Evolutionary conservation across 1,284 basidiomycete genomes (phyloP).

Genomic region (Acaromyces ingoldii): DNA sequence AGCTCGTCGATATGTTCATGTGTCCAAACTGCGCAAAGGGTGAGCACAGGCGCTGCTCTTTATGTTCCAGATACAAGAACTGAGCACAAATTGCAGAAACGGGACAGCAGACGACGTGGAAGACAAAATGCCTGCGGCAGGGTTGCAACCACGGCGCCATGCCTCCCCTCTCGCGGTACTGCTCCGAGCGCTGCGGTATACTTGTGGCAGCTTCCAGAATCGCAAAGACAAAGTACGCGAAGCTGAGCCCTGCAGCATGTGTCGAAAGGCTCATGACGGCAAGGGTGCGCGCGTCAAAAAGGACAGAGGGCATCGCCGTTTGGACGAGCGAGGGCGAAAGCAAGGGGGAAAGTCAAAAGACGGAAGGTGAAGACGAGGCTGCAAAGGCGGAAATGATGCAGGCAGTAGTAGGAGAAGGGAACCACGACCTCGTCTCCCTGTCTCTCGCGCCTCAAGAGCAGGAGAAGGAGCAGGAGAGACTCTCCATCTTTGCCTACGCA

Average conservation of each 20-base stretch:
- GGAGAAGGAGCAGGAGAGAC: no score
- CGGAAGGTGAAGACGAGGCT: neutral
- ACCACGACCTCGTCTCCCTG: no score
- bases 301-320: conserved; percentile 11
- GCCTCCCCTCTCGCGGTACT: conserved; percentile 17
- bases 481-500: no score
- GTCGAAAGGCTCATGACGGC: conserved; percentile 4
- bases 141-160: conserved; percentile 13
- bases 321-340: conserved; percentile 6
- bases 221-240: conserved; percentile 7
- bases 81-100: conserved; percentile 2
- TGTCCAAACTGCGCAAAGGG: conserved; percentile 14
- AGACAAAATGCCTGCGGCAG: conserved; percentile 9
- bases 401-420: no score
- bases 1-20: conserved; percentile 19
- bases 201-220: conserved; percentile 11
- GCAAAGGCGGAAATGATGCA: no score
- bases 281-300: conserved; percentile 6
- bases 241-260: neutral
- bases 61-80: neutral
- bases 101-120: conserved; percentile 16
- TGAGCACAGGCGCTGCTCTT: conserved; percentile 6
- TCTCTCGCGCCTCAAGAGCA: no score
- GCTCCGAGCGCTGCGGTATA: conserved; percentile 19
- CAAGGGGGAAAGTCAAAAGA: neutral